Evolutionary conservation across 768 basidiomycete genomes (phyloP).

Genomic region (Pulveroboletus sp.): DNA sequence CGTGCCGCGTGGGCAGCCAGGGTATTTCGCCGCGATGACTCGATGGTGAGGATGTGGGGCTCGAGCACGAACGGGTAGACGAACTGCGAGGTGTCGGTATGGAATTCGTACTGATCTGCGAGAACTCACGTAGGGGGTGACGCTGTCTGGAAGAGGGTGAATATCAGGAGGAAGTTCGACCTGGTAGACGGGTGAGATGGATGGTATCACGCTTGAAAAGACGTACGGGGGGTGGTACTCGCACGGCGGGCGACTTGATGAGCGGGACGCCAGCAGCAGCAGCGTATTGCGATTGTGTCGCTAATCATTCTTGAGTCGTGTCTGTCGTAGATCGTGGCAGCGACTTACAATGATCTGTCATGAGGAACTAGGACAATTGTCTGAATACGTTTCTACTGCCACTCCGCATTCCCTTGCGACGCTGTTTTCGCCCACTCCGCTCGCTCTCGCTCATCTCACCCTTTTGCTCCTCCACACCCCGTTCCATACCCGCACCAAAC

Average conservation of each 20-base stretch:
- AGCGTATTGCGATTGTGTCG: slow-evolving; percentile 66
- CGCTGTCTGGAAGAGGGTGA: slow-evolving; percentile 89
- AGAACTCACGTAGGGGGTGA: slow-evolving; percentile 76
- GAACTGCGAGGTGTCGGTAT: slow-evolving; percentile 53
- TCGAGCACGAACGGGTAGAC: slow-evolving; percentile 96
- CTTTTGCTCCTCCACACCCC: slow-evolving; percentile 53
- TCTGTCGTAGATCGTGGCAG: background rate
- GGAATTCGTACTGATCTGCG: background rate
- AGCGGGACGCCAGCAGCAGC: slow-evolving; percentile 75
- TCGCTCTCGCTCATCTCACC: slow-evolving; percentile 60
- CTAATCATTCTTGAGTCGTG: slow-evolving; percentile 6
- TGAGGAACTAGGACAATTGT: slow-evolving; percentile 17
- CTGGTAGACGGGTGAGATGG: slow-evolving; percentile 40
- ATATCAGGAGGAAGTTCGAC: slow-evolving; percentile 87
- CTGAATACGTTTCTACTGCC: slow-evolving; percentile 88
- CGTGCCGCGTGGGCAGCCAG: slow-evolving; percentile 63
- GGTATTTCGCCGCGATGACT: slow-evolving; percentile 66
- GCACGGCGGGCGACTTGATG: slow-evolving; percentile 89
- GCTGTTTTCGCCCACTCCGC: slow-evolving; percentile 72
- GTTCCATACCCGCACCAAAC: slow-evolving; percentile 91
- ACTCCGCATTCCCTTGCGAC: slow-evolving; percentile 78
- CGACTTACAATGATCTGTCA: slow-evolving; percentile 25
- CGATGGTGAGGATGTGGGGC: slow-evolving; percentile 73
- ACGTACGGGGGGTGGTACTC: slow-evolving; percentile 77
- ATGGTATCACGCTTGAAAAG: background rate